A percentile compares a stretch with the other conserved stretches of the same genome.
phyloP scores from a whole-genome alignment of 305 asterid species.

The Fraxinus dipetala region DNA sequence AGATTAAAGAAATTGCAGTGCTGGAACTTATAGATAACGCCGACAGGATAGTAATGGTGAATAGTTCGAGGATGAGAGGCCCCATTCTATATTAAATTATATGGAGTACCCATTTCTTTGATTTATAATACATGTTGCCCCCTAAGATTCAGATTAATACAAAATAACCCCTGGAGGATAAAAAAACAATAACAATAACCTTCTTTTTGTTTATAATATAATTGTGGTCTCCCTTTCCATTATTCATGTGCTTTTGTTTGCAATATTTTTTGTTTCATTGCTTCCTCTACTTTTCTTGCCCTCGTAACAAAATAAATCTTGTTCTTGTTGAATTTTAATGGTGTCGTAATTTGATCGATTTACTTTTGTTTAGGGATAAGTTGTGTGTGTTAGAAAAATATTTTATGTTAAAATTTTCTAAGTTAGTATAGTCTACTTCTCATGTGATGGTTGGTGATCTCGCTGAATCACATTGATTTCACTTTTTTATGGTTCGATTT shows the following conservation, averaged over 20 bases:
- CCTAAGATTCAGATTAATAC: background rate
- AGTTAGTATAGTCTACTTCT: too few species aligned
- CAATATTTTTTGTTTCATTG: background rate
- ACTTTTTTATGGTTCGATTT: too few species aligned
- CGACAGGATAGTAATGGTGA: background rate
- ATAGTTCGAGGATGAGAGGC: background rate
- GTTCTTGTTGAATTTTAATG: too few species aligned
- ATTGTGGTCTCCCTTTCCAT: background rate
- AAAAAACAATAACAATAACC: background rate
- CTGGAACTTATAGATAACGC: background rate
- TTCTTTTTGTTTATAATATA: too few species aligned
- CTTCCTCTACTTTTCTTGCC: background rate
- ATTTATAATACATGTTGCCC: background rate
- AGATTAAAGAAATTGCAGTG: background rate
- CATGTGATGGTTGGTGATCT: too few species aligned
- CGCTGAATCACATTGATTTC: too few species aligned
- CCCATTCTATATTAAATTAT: background rate
- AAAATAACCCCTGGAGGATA: background rate
- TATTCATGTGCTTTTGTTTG: background rate
- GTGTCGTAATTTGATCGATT: background rate
- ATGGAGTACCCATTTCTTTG: background rate
- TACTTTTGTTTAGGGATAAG: background rate
- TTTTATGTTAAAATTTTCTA: too few species aligned
- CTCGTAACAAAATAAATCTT: background rate
- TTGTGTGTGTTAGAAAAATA: too few species aligned